phyloP scores from a whole-genome alignment of 148 eudicot genomes.

The Persicaria maculosa region DNA sequence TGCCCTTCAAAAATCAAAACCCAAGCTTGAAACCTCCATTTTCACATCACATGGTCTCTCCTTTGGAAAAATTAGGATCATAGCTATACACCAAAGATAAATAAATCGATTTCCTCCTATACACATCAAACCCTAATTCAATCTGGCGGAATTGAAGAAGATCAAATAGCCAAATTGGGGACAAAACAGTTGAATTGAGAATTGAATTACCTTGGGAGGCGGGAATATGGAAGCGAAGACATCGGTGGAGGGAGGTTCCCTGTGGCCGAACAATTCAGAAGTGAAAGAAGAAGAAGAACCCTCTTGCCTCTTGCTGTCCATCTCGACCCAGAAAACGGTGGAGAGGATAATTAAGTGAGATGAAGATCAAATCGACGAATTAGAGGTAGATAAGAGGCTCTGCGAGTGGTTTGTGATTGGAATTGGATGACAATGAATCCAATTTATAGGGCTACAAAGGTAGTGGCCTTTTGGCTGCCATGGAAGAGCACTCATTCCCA shows the following conservation, averaged over 20 bases:
- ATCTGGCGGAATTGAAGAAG: background rate
- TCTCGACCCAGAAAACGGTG: background rate
- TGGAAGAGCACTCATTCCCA: too few species aligned
- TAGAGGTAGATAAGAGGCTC: background rate
- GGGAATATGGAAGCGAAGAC: constrained; percentile 49
- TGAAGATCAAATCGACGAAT: background rate
- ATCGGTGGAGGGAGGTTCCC: constrained; percentile 34
- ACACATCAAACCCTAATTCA: background rate
- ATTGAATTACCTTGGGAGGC: constrained; percentile 35
- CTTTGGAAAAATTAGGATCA: background rate
- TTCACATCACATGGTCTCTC: background rate
- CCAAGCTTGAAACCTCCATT: background rate
- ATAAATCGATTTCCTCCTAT: background rate
- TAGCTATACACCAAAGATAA: background rate
- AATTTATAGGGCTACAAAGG: constrained; percentile 5
- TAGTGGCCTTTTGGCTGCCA: background rate
- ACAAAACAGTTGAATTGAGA: background rate
- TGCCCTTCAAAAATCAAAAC: background rate
- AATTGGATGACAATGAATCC: background rate
- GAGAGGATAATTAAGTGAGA: background rate
- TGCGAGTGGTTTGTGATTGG: background rate
- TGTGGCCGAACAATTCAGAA: constrained; percentile 65
- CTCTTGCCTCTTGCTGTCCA: constrained; percentile 44
- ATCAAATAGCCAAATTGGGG: background rate
- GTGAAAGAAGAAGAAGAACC: constrained; percentile 37